Percentiles rank a stretch among this genome's conserved stretches.
These are phyloP conservation scores for Trichoderma asperelloides DNA, from an alignment of 495 filamentous ascomycete species.

Conservation along the genomic window DNA sequence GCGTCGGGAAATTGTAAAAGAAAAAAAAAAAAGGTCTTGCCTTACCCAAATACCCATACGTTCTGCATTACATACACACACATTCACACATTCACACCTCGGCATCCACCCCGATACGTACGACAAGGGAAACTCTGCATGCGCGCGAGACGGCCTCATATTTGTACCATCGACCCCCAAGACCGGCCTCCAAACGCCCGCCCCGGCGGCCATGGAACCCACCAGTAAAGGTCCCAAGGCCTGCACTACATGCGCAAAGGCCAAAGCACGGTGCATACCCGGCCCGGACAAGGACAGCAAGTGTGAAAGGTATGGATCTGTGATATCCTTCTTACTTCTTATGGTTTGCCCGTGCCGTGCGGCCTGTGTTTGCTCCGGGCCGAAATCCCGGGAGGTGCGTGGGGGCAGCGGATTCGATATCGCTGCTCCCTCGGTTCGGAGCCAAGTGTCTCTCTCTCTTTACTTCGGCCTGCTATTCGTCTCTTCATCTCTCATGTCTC, in stretches of 20 bases:
- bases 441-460: too few species aligned
- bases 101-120: too few species aligned
- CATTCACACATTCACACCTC: neutral
- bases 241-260: constrained; percentile 17
- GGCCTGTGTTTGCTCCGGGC: neutral
- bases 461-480: too few species aligned
- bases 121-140: too few species aligned
- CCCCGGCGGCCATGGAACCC: neutral
- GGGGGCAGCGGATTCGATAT: too few species aligned
- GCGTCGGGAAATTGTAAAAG: too few species aligned
- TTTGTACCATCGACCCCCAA: neutral
- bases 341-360: neutral
- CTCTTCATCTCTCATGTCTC: neutral
- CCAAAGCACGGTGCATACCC: constrained; percentile 15
- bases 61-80: neutral
- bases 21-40: too few species aligned
- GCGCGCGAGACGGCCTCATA: too few species aligned
- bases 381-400: too few species aligned
- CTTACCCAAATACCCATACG: too few species aligned
- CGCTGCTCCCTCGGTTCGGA: neutral
- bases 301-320: constrained; percentile 14
- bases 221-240: constrained; percentile 13
- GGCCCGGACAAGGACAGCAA: constrained; percentile 9
- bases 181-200: neutral
- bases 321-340: neutral